Percentiles rank a stretch among this genome's conserved stretches.
Conservation (phyloP, 768 basidiomycete species). For the Coprinellus micaceus region DNA sequence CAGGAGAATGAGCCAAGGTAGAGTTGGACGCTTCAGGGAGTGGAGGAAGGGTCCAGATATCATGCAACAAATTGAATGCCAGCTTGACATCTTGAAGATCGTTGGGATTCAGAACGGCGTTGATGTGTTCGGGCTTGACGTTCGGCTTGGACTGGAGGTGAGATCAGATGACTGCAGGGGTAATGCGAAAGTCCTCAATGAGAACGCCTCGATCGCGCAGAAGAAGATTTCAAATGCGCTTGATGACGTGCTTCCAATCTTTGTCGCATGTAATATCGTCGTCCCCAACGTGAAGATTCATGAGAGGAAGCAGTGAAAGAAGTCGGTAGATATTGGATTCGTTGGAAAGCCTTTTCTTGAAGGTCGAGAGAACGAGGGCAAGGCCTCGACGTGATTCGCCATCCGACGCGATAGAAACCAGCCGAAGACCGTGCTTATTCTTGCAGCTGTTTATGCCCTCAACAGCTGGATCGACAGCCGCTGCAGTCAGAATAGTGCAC, state of each 20-base stretch:
- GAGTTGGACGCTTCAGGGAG: neutral
- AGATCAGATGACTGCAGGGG: neutral
- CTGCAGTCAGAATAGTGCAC: slow-evolving; percentile 11
- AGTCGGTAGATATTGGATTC: neutral
- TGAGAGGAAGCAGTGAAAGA: neutral
- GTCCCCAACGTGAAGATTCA: neutral
- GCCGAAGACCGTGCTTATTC: slow-evolving; percentile 11
- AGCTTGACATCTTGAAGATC: slow-evolving; percentile 24
- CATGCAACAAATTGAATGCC: slow-evolving; percentile 19
- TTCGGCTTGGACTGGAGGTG: neutral
- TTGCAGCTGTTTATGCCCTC: slow-evolving; percentile 10
- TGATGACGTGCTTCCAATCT: slow-evolving; percentile 29
- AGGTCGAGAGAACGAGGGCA: neutral
- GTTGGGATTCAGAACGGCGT: slow-evolving; percentile 13
- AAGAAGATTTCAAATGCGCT: slow-evolving; percentile 26
- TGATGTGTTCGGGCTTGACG: neutral
- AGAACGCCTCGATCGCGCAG: slow-evolving; percentile 10
- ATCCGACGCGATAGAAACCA: slow-evolving; percentile 17
- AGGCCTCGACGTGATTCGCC: slow-evolving; percentile 17
- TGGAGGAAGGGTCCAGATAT: neutral
- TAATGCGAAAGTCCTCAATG: neutral
- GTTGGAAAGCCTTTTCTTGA: neutral
- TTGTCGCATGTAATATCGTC: neutral
- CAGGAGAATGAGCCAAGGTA: neutral
- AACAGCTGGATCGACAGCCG: slow-evolving; percentile 6